Evolutionary conservation across 768 basidiomycete genomes (phyloP).

Genomic region (Multifurca ochricompacta): DNA sequence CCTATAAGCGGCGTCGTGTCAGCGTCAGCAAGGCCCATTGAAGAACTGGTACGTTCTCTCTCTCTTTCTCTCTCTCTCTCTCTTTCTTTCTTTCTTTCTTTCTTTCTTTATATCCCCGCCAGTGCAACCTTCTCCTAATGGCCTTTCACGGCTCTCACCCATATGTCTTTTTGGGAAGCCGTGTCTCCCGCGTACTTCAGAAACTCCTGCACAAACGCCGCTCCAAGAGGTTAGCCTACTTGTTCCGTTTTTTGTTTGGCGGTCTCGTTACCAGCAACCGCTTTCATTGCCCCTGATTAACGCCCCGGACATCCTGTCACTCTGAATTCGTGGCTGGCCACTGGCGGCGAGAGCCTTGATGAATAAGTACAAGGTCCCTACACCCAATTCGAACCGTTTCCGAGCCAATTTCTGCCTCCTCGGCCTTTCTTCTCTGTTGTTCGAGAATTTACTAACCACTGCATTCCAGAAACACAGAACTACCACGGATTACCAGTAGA

Average conservation of each 20-base stretch:
- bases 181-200: neutral
- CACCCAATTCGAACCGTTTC: neutral
- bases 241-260: neutral
- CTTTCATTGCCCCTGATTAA: neutral
- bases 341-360: neutral
- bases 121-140: slow-evolving; percentile 1
- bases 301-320: neutral
- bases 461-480: neutral
- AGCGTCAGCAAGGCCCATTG: no score
- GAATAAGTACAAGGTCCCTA: neutral
- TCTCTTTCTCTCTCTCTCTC: no score
- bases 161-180: neutral
- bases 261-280: neutral
- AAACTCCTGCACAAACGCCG: neutral
- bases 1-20: no score
- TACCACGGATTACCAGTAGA: neutral
- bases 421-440: neutral
- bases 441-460: neutral
- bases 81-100: no score
- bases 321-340: neutral
- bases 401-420: neutral
- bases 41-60: no score
- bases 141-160: neutral
- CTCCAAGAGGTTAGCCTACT: neutral
- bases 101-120: neutral